Base-by-base conservation (phyloP, 306 rosid species). In the Lathyrus aphaca region DNA sequence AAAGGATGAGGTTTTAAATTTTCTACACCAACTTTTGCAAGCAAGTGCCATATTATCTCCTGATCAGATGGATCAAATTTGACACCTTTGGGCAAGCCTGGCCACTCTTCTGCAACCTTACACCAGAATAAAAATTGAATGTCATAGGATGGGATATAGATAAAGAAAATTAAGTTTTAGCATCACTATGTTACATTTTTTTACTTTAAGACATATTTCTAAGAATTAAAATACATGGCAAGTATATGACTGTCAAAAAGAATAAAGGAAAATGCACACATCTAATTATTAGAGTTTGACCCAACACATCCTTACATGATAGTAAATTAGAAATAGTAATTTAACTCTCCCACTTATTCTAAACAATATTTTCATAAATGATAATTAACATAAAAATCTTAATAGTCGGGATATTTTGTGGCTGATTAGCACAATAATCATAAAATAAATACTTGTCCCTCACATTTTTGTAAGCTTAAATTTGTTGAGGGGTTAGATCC, bases 51-150 rank as follows among this genome's bases (percentile, higher is more conserved):
- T 14, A 89, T 84, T 58, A 89, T 84, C 77, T 89, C 97, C 30
- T 84, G 95, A 73, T 92, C 96, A 2, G 96, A 82, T 43, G 97
- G 97, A 80, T 89, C 92, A 81, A 92, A 92, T 74, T 92, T 92
- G 53, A 92, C 97, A 18, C 97, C 97, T 75, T 82, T 86, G 10
- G 97, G 97, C 53, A 92, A 77, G 73, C 97, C 97, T 15, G 96
- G 96, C 95, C 96, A 91, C 74, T 88, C 89, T 50, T 84, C 88
- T 56, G 79, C 68, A 65, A 91, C 91, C 97, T 91, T 81, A 63
- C 69, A 79, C 43, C 65, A 72, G 30, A 64, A 69, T 64, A 62
- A 68, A 13, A 23, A 46, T 32, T 19, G 48, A 64, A 76, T 18
- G 39, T 35, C 56, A n/a, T 15, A 64, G 58, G 25, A 48, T 46